phyloP scores from a whole-genome alignment of 176 grass and related monocot species.

The Cenchrus americanus region DNA sequence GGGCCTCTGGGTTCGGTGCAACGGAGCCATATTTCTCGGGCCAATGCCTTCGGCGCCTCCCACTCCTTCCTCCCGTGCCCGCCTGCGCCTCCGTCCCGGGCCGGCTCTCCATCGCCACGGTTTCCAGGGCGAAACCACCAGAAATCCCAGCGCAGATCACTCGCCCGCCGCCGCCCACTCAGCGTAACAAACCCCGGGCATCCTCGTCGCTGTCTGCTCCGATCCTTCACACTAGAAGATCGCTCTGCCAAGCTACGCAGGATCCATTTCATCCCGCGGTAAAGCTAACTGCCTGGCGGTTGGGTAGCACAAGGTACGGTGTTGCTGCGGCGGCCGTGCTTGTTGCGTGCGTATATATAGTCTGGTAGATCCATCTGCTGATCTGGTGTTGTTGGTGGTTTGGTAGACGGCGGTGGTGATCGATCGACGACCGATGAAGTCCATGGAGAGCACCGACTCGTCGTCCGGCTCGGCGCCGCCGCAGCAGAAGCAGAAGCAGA shows the following conservation, averaged over 20 bases:
- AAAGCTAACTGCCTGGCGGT: slow-evolving; percentile 11
- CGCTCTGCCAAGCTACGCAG: background rate
- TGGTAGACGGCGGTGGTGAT: background rate
- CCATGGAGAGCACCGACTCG: slow-evolving; percentile 70
- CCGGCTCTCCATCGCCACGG: slow-evolving; percentile 6
- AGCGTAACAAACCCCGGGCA: slow-evolving; percentile 36
- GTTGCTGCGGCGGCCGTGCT: background rate
- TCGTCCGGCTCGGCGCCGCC: slow-evolving; percentile 60
- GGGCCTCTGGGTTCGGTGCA: slow-evolving; percentile 48
- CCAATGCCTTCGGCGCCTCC: slow-evolving; percentile 76
- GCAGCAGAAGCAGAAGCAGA: slow-evolving; percentile 36
- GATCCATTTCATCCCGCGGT: background rate
- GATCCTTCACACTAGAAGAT: slow-evolving; percentile 34
- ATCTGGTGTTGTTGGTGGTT: background rate
- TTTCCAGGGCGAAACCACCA: slow-evolving; percentile 24
- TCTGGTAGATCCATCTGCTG: slow-evolving; percentile 21
- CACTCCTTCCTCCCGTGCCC: background rate
- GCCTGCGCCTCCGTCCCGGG: slow-evolving; percentile 30
- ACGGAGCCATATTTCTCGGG: slow-evolving; percentile 66
- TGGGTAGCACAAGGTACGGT: background rate
- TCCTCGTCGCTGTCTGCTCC: background rate
- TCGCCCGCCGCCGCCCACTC: slow-evolving; percentile 22
- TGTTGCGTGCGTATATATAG: slow-evolving; percentile 13
- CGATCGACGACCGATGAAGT: slow-evolving; percentile 13
- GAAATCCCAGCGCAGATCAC: slow-evolving; percentile 45